Evolutionary conservation across 257 asterid genomes (phyloP).

Genomic region (Salvia hispanica): DNA sequence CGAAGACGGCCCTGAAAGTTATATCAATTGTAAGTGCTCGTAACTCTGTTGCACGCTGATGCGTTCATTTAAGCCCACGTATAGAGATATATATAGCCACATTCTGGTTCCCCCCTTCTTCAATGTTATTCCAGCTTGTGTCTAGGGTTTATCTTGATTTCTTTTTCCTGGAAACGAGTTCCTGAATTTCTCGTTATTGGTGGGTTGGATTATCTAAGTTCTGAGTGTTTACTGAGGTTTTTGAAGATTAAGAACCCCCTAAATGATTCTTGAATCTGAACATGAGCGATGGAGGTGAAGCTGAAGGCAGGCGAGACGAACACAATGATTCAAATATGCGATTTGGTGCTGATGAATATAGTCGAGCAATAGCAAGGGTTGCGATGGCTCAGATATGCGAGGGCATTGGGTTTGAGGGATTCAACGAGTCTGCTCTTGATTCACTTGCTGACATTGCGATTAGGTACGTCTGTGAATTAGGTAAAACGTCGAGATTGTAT

Average conservation of each 20-base stretch:
- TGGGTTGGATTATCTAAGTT: conserved; percentile 27
- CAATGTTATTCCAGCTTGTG: conserved; percentile 32
- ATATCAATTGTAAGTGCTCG: conserved; percentile 34
- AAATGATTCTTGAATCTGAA: conserved; percentile 72
- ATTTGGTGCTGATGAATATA: conserved; percentile 52
- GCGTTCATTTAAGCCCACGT: conserved; percentile 5
- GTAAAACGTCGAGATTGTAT: conserved; percentile 60
- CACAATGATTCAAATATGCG: conserved; percentile 36
- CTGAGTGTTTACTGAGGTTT: conserved; percentile 31
- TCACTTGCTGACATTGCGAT: conserved; percentile 73
- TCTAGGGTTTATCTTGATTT: conserved; percentile 39
- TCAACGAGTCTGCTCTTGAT: conserved; percentile 83
- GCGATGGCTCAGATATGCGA: conserved; percentile 85
- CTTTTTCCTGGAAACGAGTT: too few species aligned
- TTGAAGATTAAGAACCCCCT: conserved; percentile 35
- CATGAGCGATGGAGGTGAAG: conserved; percentile 85
- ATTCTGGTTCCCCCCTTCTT: not conserved
- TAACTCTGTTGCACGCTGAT: conserved; percentile 20
- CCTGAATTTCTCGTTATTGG: conserved; percentile 14
- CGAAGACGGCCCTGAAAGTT: conserved; percentile 28
- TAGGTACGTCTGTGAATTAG: conserved; percentile 72
- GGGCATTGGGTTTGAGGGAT: conserved; percentile 75
- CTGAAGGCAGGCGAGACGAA: conserved; percentile 58
- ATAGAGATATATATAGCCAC: conserved; percentile 9
- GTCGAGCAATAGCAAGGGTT: conserved; percentile 67